A percentile compares a stretch with the other conserved stretches of the same genome.
Conservation (phyloP, 768 basidiomycete species). For the Tulasnella sp. region DNA sequence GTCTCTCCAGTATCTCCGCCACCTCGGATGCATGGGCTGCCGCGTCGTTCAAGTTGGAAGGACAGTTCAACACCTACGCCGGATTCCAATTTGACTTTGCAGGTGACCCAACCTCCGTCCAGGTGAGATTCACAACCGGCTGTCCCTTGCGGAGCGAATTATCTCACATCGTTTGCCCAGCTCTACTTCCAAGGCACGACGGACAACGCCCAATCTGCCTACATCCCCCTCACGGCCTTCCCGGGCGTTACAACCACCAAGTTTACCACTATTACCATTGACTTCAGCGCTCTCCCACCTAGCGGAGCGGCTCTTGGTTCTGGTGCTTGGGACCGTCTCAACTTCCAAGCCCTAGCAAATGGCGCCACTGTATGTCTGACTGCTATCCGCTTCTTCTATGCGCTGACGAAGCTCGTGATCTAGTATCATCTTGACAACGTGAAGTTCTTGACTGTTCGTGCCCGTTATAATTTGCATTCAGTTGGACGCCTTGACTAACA, state of each 20-base stretch:
- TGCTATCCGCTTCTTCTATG: neutral
- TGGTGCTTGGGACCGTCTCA: conserved; percentile 46
- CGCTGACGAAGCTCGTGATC: neutral
- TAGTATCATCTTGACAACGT: conserved; percentile 42
- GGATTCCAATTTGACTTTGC: conserved; percentile 48
- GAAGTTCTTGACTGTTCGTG: conserved; percentile 36
- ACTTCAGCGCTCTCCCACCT: conserved; percentile 41
- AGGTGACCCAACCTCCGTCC: conserved; percentile 29
- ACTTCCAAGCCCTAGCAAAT: conserved; percentile 41
- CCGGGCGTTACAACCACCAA: conserved; percentile 32
- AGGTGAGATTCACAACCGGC: conserved; percentile 24
- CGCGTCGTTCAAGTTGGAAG: conserved; percentile 41
- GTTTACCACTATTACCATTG: conserved; percentile 42
- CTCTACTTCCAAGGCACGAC: conserved; percentile 38
- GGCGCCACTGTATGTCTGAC: conserved; percentile 33
- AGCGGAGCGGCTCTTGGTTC: conserved; percentile 32
- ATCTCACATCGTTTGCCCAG: conserved; percentile 7
- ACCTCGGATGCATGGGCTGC: conserved; percentile 40
- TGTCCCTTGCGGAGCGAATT: neutral
- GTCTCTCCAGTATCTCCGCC: conserved; percentile 38
- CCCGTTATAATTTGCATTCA: neutral
- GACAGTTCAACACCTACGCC: conserved; percentile 38
- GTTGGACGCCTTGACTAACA: neutral
- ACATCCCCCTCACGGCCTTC: conserved; percentile 39
- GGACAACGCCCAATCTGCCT: conserved; percentile 34